These are phyloP conservation scores for Sicyos baderoa DNA, from an alignment of 306 rosid genomes.

Conservation along the genomic window DNA sequence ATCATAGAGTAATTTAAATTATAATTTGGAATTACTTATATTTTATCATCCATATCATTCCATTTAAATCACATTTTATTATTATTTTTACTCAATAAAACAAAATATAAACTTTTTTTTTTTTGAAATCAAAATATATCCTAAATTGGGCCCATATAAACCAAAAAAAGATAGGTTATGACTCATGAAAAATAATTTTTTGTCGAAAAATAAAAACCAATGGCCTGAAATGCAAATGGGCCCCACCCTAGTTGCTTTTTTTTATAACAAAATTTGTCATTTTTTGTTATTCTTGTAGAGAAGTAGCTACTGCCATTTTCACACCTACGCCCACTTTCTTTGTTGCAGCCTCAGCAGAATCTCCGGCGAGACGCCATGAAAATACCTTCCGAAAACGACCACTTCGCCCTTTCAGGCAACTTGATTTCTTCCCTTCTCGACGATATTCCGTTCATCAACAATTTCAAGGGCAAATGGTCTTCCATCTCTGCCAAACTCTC, in stretches of 20 bases:
- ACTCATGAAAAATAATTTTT: too few relatives aligned
- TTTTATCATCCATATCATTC: too few relatives aligned
- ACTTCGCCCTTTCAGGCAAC: conserved; percentile 24
- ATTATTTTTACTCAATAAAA: too few relatives aligned
- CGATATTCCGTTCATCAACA: conserved; percentile 39
- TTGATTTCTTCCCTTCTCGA: conserved; percentile 34
- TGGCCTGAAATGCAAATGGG: neutral
- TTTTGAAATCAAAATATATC: too few relatives aligned
- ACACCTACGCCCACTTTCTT: conserved; percentile 2
- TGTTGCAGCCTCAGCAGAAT: neutral
- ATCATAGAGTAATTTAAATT: too few relatives aligned
- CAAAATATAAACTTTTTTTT: too few relatives aligned
- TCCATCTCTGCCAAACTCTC: conserved; percentile 47
- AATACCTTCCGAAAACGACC: conserved; percentile 34
- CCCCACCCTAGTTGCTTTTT: neutral
- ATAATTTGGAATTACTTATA: too few relatives aligned
- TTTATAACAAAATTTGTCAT: neutral
- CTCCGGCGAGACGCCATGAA: conserved; percentile 38
- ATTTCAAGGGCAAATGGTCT: conserved; percentile 74
- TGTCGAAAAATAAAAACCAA: neutral
- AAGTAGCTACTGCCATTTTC: neutral
- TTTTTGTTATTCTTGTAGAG: neutral
- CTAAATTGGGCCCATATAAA: too few relatives aligned
- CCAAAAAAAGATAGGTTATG: too few relatives aligned
- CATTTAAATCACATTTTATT: too few relatives aligned